Evolutionary conservation across 2,329 filamentous ascomycete genomes (phyloP), one percentile per base, ranked within the genome.

Genomic region (Trichoderma sp.): DNA sequence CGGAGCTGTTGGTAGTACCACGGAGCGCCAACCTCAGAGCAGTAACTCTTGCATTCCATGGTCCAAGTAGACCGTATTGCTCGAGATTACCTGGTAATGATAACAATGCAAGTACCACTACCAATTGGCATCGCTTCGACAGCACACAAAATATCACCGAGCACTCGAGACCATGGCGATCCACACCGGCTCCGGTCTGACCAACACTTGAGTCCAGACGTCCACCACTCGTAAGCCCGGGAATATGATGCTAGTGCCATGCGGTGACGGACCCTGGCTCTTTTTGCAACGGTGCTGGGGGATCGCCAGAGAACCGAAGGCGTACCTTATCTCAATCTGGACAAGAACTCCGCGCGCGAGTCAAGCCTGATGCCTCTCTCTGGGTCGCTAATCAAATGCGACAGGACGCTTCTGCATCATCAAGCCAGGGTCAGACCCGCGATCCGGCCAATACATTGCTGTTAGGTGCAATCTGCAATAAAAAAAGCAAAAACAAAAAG

Each of bases 351-450:
- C 68, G 68, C 23, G 61, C 61, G 68, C 68, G 68, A 70, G 68
- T 70, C 68, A 70, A 64, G 68, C 36, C 65, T 47, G 17, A 28
- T 47, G 65, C 53, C 26, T 12, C 13, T 47, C 39, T 62, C 67
- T 69, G 57, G 67, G 67, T 69, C 67, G 67, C 67, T 69, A 69
- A 69, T 69, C 67, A 69, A 69, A 69, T 53, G 67, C 57, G 36
- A 61, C 57, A 61, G 57, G 28, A 62, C 57, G 67, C 57, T 68
- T 59, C 65, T 59, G 65, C 65, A 59, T 8, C 65, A 12, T 68
- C 20, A 50, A 67, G 64, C 64, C 64, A 67, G 53, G 53, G 26
- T 43, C 53, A 23, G 30, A 23, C 62, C 39, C 28, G 63, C 63
- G 47, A 55, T 36, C 63, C 47, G 30, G 30, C 28, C 47, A 34